phyloP scores from a whole-genome alignment of 495 filamentous ascomycete species.

The Schizothecium vesticola region DNA sequence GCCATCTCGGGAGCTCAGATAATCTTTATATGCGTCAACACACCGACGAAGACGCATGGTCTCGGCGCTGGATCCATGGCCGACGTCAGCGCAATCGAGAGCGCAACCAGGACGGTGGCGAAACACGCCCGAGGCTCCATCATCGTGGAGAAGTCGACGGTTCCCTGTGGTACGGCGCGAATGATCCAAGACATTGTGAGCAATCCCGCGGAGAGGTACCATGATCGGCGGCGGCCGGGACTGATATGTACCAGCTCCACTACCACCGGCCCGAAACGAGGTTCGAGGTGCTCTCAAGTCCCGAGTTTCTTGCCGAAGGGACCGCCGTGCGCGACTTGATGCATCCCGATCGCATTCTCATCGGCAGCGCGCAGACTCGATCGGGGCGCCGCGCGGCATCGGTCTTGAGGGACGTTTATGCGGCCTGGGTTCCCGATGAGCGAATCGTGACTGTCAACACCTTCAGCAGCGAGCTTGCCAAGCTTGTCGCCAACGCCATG shows the following conservation, averaged over 20 bases:
- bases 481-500: slow-evolving; percentile 76
- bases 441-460: slow-evolving; percentile 68
- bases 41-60: slow-evolving; percentile 69
- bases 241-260: slow-evolving; percentile 29
- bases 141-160: slow-evolving; percentile 80
- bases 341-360: slow-evolving; percentile 69
- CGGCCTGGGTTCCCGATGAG: slow-evolving; percentile 60
- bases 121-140: slow-evolving; percentile 63
- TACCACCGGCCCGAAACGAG: slow-evolving; percentile 50
- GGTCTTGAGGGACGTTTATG: slow-evolving; percentile 59
- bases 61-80: slow-evolving; percentile 66
- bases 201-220: background rate
- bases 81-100: slow-evolving; percentile 68
- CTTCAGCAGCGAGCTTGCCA: slow-evolving; percentile 77
- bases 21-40: slow-evolving; percentile 75
- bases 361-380: slow-evolving; percentile 58
- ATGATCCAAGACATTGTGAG: slow-evolving; percentile 62
- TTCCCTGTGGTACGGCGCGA: slow-evolving; percentile 72
- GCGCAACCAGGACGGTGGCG: slow-evolving; percentile 62
- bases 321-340: slow-evolving; percentile 68
- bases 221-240: background rate
- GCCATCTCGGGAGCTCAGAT: slow-evolving; percentile 65
- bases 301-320: slow-evolving; percentile 78
- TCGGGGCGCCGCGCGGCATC: slow-evolving; percentile 57
- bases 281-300: slow-evolving; percentile 79